These are phyloP conservation scores for Noccaea caerulescens DNA, from an alignment of 345 rosid genomes.

Conservation along the genomic window DNA sequence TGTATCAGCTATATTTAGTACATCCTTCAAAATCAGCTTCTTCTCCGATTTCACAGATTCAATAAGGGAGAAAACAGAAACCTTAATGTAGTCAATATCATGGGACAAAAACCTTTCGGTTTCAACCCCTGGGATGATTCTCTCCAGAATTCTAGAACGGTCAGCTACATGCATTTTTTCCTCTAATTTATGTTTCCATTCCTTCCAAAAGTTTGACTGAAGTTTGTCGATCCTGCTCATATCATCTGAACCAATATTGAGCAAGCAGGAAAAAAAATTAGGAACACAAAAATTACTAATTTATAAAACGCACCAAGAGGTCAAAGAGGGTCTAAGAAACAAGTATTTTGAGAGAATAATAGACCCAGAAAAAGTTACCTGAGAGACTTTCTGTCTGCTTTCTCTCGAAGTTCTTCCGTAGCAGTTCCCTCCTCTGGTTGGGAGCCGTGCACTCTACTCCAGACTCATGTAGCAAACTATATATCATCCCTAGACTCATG, in stretches of 20 bases:
- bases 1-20: constrained; percentile 63
- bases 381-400: constrained; percentile 62
- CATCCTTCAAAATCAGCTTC: constrained; percentile 70
- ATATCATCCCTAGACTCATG: constrained; percentile 89
- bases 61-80: constrained; percentile 59
- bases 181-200: constrained; percentile 94
- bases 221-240: constrained; percentile 74
- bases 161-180: constrained; percentile 76
- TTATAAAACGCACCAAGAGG: constrained; percentile 27
- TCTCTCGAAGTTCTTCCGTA: constrained; percentile 65
- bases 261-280: constrained; percentile 22
- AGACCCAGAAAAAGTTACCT: constrained; percentile 51
- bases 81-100: constrained; percentile 65
- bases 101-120: constrained; percentile 81
- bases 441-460: constrained; percentile 84
- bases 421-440: constrained; percentile 73
- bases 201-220: constrained; percentile 92
- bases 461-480: constrained; percentile 77
- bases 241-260: constrained; percentile 60
- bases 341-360: neutral
- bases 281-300: constrained; percentile 15
- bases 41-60: constrained; percentile 76
- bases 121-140: constrained; percentile 85
- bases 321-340: neutral
- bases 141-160: constrained; percentile 77